These are phyloP conservation scores for Candida anutae DNA, from an alignment of 1,139 yeast species.

Conservation along the genomic window DNA sequence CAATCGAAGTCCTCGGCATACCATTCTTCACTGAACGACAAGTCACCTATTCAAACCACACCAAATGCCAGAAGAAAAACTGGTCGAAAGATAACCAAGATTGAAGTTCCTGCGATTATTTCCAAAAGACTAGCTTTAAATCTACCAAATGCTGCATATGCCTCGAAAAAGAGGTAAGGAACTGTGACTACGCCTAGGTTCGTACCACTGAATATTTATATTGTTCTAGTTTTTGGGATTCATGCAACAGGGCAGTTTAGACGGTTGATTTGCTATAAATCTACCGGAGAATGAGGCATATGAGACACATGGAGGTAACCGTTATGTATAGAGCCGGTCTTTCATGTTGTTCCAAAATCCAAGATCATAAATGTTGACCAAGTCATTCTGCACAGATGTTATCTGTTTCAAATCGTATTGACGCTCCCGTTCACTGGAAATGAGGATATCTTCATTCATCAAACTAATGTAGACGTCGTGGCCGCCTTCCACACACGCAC, in stretches of 20 bases:
- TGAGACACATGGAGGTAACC: conserved; percentile 2
- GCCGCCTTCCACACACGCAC: conserved; percentile 7
- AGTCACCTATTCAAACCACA: neutral
- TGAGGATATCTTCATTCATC: conserved; percentile 16
- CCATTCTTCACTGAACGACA: no score
- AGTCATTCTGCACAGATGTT: conserved; percentile 30
- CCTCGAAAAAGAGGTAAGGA: no score
- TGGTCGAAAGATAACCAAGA: neutral
- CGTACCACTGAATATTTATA: no score
- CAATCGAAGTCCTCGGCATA: no score
- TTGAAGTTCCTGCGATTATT: neutral
- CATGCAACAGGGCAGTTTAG: no score
- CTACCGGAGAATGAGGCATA: no score
- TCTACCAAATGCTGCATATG: no score
- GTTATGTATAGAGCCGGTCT: conserved; percentile 15
- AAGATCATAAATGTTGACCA: conserved; percentile 59
- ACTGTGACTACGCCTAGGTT: no score
- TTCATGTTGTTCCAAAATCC: conserved; percentile 50
- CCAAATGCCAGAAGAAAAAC: neutral
- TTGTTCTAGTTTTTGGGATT: no score
- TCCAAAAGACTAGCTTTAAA: neutral
- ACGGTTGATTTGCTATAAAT: no score
- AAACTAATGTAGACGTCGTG: conserved; percentile 22
- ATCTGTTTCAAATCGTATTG: conserved; percentile 19
- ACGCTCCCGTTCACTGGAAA: conserved; percentile 8